Evolutionary conservation across 2,329 filamentous ascomycete species (phyloP).

Genomic region (Arachnomyces sp.): DNA sequence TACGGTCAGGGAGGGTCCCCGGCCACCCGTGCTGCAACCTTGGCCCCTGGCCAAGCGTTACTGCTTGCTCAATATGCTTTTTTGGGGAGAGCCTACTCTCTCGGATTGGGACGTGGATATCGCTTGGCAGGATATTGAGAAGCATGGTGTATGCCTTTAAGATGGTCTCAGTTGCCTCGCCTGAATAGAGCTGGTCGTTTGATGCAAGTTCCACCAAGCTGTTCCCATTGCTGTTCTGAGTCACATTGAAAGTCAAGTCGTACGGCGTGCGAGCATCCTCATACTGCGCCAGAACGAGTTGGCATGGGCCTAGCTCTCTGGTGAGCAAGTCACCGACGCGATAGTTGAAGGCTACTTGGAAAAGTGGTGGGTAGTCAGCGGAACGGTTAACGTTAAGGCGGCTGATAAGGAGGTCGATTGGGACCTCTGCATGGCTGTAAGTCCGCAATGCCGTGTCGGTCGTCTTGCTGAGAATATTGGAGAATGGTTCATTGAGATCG

Average conservation of each 20-base stretch:
- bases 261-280: constrained; percentile 19
- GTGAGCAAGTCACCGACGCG: constrained; percentile 24
- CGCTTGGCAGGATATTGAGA: too few relatives aligned
- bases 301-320: constrained; percentile 1
- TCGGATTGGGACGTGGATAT: too few relatives aligned
- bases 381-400: constrained; percentile 36
- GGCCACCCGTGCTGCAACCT: too few relatives aligned
- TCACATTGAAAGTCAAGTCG: constrained; percentile 32
- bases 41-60: too few relatives aligned
- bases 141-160: too few relatives aligned
- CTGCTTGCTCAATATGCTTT: too few relatives aligned
- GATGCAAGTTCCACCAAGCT: too few relatives aligned
- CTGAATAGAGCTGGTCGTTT: too few relatives aligned
- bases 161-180: too few relatives aligned
- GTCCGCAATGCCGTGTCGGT: constrained; percentile 26
- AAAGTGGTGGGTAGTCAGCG: constrained; percentile 36
- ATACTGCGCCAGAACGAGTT: background rate
- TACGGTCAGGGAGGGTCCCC: too few relatives aligned
- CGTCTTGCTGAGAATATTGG: constrained; percentile 20
- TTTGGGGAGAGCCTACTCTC: too few relatives aligned
- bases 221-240: too few relatives aligned
- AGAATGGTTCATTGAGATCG: constrained; percentile 19
- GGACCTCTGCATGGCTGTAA: constrained; percentile 37
- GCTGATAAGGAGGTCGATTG: constrained; percentile 43
- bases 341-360: constrained; percentile 45